Conservation (phyloP, 2,329 filamentous ascomycete genomes). For the Malbranchea zuffiana region DNA sequence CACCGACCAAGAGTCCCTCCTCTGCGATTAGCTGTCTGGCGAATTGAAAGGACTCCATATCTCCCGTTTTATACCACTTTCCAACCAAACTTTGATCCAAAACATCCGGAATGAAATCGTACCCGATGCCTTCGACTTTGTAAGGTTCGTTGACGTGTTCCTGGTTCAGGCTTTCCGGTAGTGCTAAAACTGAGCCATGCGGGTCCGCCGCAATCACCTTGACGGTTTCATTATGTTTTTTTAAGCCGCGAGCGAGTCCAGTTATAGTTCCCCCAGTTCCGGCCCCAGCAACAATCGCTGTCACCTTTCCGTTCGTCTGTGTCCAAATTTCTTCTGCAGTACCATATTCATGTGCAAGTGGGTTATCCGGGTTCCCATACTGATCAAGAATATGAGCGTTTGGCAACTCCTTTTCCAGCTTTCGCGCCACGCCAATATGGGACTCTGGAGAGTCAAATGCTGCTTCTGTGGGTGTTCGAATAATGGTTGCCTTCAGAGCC, state of each 20-base stretch:
- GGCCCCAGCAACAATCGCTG: constrained; percentile 76
- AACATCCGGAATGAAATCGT: constrained; percentile 95
- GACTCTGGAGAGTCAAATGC: constrained; percentile 91
- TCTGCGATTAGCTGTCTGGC: constrained; percentile 86
- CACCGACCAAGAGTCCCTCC: constrained; percentile 86
- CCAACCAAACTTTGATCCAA: constrained; percentile 70
- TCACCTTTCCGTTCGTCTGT: constrained; percentile 75
- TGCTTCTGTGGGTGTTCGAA: constrained; percentile 90
- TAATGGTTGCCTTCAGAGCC: constrained; percentile 91
- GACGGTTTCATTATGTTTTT: constrained; percentile 74
- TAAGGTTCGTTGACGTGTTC: constrained; percentile 73
- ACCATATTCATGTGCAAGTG: constrained; percentile 81
- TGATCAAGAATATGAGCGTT: constrained; percentile 97
- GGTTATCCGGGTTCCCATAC: constrained; percentile 86
- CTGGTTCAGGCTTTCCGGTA: constrained; percentile 69
- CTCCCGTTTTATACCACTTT: constrained; percentile 97
- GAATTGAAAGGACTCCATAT: constrained; percentile 79
- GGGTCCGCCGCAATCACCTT: constrained; percentile 91
- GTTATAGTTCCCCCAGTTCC: constrained; percentile 95
- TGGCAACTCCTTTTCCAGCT: constrained; percentile 87
- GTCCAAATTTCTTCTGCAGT: constrained; percentile 95
- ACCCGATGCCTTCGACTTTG: constrained; percentile 97
- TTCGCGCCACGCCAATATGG: constrained; percentile 86
- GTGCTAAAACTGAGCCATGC: constrained; percentile 76
- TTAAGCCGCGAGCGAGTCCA: constrained; percentile 71